These are phyloP conservation scores for Lycium ferocissimum DNA, from an alignment of 257 asterid genomes.

Conservation along the genomic window DNA sequence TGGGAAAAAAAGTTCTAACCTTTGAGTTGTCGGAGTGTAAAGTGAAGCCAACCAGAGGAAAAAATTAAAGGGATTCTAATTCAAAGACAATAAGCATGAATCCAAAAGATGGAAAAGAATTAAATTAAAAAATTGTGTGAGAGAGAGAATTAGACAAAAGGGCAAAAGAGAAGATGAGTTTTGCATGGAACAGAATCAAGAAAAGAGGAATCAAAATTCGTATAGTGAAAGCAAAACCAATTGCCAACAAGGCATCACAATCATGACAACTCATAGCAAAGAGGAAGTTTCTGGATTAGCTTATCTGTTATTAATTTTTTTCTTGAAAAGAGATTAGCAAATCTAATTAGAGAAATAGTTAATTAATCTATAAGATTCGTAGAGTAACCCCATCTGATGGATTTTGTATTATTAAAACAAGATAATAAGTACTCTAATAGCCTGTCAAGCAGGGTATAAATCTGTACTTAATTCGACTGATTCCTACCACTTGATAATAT, in stretches of 20 bases:
- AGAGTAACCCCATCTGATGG: neutral
- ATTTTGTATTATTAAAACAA: neutral
- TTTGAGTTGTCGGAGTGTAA: constrained; percentile 27
- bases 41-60: constrained; percentile 16
- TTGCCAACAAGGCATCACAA: constrained; percentile 26
- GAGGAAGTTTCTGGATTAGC: neutral
- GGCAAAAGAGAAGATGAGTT: constrained; percentile 1
- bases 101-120: neutral
- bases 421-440: neutral
- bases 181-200: constrained; percentile 30
- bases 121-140: neutral
- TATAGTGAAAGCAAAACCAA: constrained; percentile 25
- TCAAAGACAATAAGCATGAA: constrained; percentile 23
- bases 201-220: neutral
- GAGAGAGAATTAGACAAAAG: neutral
- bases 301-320: neutral
- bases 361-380: too few relatives aligned
- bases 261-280: constrained; percentile 27
- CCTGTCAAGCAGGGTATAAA: too few relatives aligned
- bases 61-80: neutral
- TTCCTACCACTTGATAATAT: neutral
- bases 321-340: too few relatives aligned
- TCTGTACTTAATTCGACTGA: neutral
- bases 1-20: constrained; percentile 18
- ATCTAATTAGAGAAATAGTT: neutral